Conservation (phyloP, 2,329 filamentous ascomycete species). For the Cercospora citrullina region DNA sequence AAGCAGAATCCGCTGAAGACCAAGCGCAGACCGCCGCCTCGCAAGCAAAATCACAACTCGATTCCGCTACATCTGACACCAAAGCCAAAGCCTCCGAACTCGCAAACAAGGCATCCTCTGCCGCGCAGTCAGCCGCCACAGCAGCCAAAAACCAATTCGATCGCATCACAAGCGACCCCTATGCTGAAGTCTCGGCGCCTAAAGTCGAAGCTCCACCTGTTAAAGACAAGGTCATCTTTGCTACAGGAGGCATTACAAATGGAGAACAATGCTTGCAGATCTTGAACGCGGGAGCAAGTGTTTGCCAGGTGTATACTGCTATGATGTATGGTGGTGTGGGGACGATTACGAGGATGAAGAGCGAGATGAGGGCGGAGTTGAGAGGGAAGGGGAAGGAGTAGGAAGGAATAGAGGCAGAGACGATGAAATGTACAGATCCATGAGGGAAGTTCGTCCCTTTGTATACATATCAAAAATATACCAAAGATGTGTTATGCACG, state of each 20-base stretch:
- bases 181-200: slow-evolving; percentile 8
- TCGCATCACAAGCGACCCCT: slow-evolving; percentile 8
- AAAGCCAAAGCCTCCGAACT: slow-evolving; percentile 2
- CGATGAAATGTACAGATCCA: neutral
- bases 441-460: neutral
- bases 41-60: neutral
- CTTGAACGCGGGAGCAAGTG: slow-evolving; percentile 83
- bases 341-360: slow-evolving; percentile 58
- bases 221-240: slow-evolving; percentile 76
- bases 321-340: slow-evolving; percentile 63
- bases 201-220: slow-evolving; percentile 40
- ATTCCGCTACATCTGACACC: neutral
- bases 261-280: slow-evolving; percentile 80
- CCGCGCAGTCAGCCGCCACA: neutral
- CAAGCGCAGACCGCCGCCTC: neutral
- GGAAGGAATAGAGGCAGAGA: no score
- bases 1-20: neutral
- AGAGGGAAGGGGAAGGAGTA: slow-evolving; percentile 6
- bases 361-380: slow-evolving; percentile 51
- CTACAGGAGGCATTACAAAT: slow-evolving; percentile 87
- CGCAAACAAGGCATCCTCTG: neutral
- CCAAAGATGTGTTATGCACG: neutral
- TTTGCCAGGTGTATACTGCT: slow-evolving; percentile 69
- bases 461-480: neutral
- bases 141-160: slow-evolving; percentile 1